Conservation (phyloP, 495 filamentous ascomycete species). For the Jackrogersella multiformis region DNA sequence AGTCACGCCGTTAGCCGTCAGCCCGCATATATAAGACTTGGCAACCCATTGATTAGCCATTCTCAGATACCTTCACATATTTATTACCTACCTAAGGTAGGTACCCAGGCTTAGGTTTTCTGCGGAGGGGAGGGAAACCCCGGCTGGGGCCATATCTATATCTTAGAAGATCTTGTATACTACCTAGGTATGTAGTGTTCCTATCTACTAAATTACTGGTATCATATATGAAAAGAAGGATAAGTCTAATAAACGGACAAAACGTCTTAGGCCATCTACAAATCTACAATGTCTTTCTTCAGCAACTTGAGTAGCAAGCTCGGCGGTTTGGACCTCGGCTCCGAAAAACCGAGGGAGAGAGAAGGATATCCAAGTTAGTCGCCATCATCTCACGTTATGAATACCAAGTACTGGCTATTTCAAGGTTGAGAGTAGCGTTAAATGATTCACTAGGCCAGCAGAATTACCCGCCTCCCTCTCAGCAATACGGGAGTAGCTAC, state of each 20-base stretch:
- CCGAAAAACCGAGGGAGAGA: constrained; percentile 22
- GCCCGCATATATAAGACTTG: constrained; percentile 20
- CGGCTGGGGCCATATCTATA: not conserved
- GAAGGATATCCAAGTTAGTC: constrained; percentile 29
- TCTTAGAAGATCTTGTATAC: no score
- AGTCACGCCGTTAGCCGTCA: constrained; percentile 8
- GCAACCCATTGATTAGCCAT: not conserved
- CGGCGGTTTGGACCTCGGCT: constrained; percentile 39
- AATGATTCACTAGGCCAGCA: constrained; percentile 19
- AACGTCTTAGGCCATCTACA: not conserved
- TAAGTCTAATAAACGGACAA: no score
- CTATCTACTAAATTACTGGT: no score
- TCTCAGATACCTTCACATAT: no score
- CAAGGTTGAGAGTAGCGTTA: not conserved
- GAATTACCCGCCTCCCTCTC: constrained; percentile 40
- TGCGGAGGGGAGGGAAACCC: not conserved
- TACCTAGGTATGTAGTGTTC: no score
- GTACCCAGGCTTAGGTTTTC: no score
- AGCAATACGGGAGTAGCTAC: constrained; percentile 35
- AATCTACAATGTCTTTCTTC: constrained; percentile 43
- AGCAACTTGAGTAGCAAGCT: constrained; percentile 44
- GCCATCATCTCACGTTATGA: not conserved
- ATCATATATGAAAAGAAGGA: no score
- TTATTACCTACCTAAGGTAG: no score
- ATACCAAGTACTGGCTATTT: no score